These are phyloP conservation scores for Parietaria judaica DNA, from an alignment of 306 rosid genomes.

Conservation along the genomic window DNA sequence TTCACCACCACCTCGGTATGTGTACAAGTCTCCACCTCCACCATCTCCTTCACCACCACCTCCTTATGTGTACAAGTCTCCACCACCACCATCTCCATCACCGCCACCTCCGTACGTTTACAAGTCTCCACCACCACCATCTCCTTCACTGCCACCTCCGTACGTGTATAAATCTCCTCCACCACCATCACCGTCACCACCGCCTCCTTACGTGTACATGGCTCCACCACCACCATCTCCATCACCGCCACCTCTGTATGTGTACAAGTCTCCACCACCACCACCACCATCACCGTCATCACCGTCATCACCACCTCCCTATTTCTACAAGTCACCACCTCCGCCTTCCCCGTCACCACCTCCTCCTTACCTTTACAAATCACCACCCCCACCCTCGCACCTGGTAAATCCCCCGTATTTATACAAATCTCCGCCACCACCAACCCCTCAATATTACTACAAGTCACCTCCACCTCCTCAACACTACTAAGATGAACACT, in stretches of 20 bases:
- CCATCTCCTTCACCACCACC: too few relatives aligned
- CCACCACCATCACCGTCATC: neutral
- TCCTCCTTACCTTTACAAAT: constrained; percentile 14
- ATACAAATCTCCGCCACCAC: constrained; percentile 10
- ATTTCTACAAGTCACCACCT: constrained; percentile 15
- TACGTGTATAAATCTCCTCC: too few relatives aligned
- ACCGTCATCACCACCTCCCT: neutral
- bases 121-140: too few relatives aligned
- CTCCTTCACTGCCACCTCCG: too few relatives aligned
- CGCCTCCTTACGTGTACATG: too few relatives aligned
- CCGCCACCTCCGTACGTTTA: too few relatives aligned
- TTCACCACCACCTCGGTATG: too few relatives aligned
- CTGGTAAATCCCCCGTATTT: neutral
- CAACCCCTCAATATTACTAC: neutral
- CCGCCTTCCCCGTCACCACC: constrained; percentile 18
- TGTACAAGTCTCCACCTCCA: too few relatives aligned
- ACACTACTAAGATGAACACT: neutral
- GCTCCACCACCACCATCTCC: neutral
- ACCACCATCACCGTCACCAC: neutral
- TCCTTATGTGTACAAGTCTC: too few relatives aligned
- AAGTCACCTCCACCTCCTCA: constrained; percentile 6
- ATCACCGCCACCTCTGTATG: neutral
- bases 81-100: too few relatives aligned
- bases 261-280: neutral
- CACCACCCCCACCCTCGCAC: constrained; percentile 8